Percentiles rank a stretch among this genome's conserved stretches.
Conservation (phyloP, 305 asterid species). For the Stenogyne calaminthoides region DNA sequence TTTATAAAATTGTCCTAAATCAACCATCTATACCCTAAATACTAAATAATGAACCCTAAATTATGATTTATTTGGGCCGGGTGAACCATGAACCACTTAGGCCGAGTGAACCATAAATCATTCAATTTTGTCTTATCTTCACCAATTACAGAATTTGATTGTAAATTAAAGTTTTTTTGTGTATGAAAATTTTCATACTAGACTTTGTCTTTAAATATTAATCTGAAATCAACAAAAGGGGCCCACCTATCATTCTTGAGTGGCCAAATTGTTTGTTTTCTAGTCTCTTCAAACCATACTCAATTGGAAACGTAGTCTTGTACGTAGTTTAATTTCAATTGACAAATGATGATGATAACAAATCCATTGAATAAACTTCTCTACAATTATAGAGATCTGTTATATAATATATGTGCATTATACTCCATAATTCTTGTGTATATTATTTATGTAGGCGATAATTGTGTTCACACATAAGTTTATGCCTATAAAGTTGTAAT, state of each 20-base stretch:
- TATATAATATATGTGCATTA: neutral
- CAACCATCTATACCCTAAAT: too few species aligned
- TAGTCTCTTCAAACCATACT: neutral
- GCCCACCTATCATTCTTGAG: constrained; percentile 14
- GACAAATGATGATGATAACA: constrained; percentile 10
- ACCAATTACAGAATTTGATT: too few species aligned
- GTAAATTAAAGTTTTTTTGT: too few species aligned
- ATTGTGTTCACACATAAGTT: neutral
- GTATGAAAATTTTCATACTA: too few species aligned
- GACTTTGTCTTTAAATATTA: too few species aligned
- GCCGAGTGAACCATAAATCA: too few species aligned
- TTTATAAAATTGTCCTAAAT: too few species aligned
- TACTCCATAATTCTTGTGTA: neutral
- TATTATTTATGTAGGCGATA: neutral
- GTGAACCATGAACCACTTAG: too few species aligned
- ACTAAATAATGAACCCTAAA: too few species aligned
- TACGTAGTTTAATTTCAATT: neutral
- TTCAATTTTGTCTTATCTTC: too few species aligned
- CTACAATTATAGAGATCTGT: neutral
- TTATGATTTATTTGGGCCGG: too few species aligned
- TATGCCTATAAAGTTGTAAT: neutral
- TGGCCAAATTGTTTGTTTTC: constrained; percentile 28
- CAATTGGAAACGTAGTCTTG: constrained; percentile 27
- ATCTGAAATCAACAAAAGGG: constrained; percentile 26
- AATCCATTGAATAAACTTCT: constrained; percentile 9